Evolutionary conservation across 148 eudicot species (phyloP).

Genomic region (Silene conica): DNA sequence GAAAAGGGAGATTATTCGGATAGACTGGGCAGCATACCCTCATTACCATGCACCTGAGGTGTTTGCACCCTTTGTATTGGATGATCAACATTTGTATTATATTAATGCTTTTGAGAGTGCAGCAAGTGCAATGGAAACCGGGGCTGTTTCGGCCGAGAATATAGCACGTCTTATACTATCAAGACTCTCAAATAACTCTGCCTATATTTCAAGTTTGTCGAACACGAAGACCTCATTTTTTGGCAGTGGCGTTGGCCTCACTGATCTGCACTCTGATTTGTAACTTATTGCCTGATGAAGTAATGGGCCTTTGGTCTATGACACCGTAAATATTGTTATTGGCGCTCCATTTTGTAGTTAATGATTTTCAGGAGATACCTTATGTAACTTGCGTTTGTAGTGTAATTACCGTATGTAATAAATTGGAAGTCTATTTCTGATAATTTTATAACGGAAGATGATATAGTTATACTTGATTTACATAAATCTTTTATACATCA

Average conservation of each 20-base stretch:
- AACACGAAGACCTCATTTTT: conserved; percentile 28
- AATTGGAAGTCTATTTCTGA: not conserved
- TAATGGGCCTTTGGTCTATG: not conserved
- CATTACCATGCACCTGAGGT: conserved; percentile 79
- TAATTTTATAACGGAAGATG: too few species aligned
- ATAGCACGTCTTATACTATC: conserved; percentile 74
- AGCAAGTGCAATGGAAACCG: conserved; percentile 91
- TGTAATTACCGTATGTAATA: conserved; percentile 6
- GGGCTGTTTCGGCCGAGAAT: conserved; percentile 95
- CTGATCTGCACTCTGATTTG: conserved; percentile 36
- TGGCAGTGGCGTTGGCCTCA: conserved; percentile 5
- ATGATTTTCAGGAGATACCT: not conserved
- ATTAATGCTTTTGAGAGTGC: conserved; percentile 95
- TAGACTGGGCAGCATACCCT: conserved; percentile 95
- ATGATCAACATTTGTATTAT: conserved; percentile 72
- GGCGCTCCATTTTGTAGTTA: not conserved
- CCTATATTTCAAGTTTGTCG: conserved; percentile 19
- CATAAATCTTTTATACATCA: too few species aligned
- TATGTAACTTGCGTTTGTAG: conserved; percentile 4
- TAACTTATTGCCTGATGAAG: conserved; percentile 11
- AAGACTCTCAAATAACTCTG: conserved; percentile 34
- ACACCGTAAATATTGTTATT: not conserved
- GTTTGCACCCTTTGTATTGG: conserved; percentile 83
- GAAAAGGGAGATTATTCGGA: conserved; percentile 62
- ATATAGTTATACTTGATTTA: too few species aligned